Evolutionary conservation across 2,329 filamentous ascomycete species (phyloP), one percentile per base, ranked within the genome.

Genomic region (Diplodia mutila): DNA sequence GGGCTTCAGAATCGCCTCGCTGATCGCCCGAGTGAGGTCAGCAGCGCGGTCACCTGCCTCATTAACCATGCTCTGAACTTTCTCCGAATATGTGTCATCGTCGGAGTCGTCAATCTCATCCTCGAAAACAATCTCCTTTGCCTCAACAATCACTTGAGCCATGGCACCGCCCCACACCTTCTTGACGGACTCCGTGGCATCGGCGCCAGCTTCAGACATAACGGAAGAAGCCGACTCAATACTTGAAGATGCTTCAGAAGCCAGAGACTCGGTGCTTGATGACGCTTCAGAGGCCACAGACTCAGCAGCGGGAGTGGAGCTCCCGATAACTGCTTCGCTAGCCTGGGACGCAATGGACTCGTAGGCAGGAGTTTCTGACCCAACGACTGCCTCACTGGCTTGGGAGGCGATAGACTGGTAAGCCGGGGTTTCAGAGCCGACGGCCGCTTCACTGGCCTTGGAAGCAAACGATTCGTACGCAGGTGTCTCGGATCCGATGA

Each of bases 161-260:
- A 85, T 82, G 66, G 84, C 83, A 73, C 86, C 81, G 72, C 83
- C 84, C 72, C 83, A 86, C 34, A 87, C 83, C 73, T 85, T 86
- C 71, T 80, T 81, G 0, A 81, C 78, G n/a, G 75, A 72, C n/a
- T 71, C 69, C 42, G 71, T 72, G 6, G 73, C 71, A 34, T 75
- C 72, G n/a, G 46, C n/a, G 49, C 66, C 66, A 8, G 67, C 49
- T 25, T 67, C 55, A 32, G 74, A 73, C 39, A 73, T 75, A 14
- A 67, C 68, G 29, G 74, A 75, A 11, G 70, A 72, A 4, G 48
- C 67, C 8, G 64, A 64, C 2, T 46, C 54, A 16, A 68, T 14
- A 21, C 61, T 67, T 29, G 68, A 67, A 21, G 67, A 69, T 51
- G 69, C 70, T 21, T 71, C 63, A 32, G 63, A 61, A 48, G 29